Evolutionary conservation across 208 protist species (phyloP), one percentile per base, ranked within the genome.

Genomic region (Acanthamoeba triangularis): DNA sequence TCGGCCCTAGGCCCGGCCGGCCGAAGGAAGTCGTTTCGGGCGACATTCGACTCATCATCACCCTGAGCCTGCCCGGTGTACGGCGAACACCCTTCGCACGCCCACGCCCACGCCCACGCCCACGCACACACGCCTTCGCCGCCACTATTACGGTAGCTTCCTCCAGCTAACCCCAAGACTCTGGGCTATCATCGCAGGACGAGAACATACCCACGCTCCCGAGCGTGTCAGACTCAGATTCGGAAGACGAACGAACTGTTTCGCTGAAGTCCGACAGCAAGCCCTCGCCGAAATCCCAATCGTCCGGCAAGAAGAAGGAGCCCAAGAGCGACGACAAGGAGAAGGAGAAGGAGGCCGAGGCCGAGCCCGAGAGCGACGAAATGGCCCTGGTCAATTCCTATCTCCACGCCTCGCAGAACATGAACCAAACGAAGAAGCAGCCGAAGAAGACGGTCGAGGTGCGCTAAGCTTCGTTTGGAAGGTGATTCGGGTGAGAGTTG

Each of bases 341-440:
- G 33, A 61, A 25, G 16, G n/a, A 18, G 20, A 87, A 59, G 23
- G 80, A 54, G 13, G 2, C 41, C 23, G 80, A 10, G n/a, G 78
- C 3, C n/a, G 47, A 47, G 30, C 1, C 18, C 72, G 30, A 88
- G n/a, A 65, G 16, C 47, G 82, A 59, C 28, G 47, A 90, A 67
- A 90, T 59, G 56, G 56, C 47, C 25, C 56, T 67, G 28, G 82
- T 90, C 52, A 67, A 90, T 41, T 23, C 82, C 56, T 90, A 59
- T 25, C 33, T 67, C 1, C 56, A n/a, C 23, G 23, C 82, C 18
- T 90, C 82, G 13, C 37, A 85, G 47, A 47, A 28, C 37, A 54
- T 54, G 76, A 54, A 11, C 23, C 7, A 90, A 28, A n/a, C 49
- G 11, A 67, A 41, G 49, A 90, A 90, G 56, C 52, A 88, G 80